Conservation (phyloP, 73 alveolate genomes). For the Tetrahymena elliotti region DNA sequence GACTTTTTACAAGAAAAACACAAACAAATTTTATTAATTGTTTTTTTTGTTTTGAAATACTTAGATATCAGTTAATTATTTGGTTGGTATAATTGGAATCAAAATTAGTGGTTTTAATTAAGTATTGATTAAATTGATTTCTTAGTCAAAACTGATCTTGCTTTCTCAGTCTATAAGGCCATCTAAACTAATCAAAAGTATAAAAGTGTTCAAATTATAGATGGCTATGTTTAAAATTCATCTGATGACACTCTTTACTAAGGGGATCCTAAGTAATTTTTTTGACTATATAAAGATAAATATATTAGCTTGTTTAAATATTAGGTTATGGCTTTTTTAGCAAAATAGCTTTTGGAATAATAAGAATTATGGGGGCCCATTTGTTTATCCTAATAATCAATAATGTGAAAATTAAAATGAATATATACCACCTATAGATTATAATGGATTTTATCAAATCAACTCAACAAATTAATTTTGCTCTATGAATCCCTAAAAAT, state of each 20-base stretch:
- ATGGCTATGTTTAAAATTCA: neutral
- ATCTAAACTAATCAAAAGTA: neutral
- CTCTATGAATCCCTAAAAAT: neutral
- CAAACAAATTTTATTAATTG: neutral
- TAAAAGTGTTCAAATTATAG: neutral
- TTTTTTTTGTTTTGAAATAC: neutral
- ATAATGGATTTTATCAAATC: neutral
- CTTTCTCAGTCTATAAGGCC: neutral
- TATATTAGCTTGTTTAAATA: no score
- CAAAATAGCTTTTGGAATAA: neutral
- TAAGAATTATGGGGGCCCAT: neutral
- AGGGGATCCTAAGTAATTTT: neutral
- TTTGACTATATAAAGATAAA: neutral
- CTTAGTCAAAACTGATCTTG: neutral
- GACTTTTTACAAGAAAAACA: neutral
- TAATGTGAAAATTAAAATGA: neutral
- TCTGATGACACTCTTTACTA: neutral
- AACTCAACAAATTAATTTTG: neutral
- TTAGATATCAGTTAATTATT: neutral
- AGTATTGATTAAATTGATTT: neutral
- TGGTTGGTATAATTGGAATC: neutral
- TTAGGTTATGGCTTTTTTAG: neutral
- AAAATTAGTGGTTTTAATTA: neutral
- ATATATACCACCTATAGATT: neutral
- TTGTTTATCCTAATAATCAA: neutral